Base-by-base conservation (phyloP, 31 red algal genomes). In the Asparagopsis taxiformis region DNA sequence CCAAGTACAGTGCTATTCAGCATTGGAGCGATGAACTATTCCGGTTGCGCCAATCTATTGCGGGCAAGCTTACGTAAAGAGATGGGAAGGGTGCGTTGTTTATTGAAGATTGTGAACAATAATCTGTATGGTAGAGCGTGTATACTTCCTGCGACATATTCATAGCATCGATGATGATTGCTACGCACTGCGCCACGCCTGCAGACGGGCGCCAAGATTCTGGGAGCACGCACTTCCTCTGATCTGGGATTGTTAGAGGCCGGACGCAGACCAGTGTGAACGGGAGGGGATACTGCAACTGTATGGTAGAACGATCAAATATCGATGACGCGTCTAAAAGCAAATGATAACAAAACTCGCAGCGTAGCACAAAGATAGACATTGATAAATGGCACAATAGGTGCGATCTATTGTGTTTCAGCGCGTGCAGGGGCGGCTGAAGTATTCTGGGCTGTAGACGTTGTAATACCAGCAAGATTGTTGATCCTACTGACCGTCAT, bases 401-500 rank as follows among this genome's bases (percentile, higher is more conserved):
- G 13, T 46, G 13, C 41, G 6, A 13, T 46, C 41, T 46, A 46
- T 46, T 46, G 41, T 46, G 41, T 13, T 6, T 46, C 41, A 46
- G 41, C 8, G 8, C 8, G 41, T 6, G 41, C 41, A n/a, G n/a
- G n/a, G n/a, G n/a, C n/a, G 13, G 41, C 41, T 6, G 8, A 6
- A 13, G 41, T 46, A 46, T 6, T 6, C 6, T 13, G 13, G 2
- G 65, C 79, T 16, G 36, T 49, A 30, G 85, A 7, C 16, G 67
- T 1, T 36, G 34, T 79, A 46, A 46, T 46, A 46, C 41, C 41
- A 15, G 68, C 74, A 37, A 89, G 55, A 19, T 79, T 64, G 26
- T 79, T 80, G 33, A 94, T 82, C 43, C 79, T 61, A 11, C 79
- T 55, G 69, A 94, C 79, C 41, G 91, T 88, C 59, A 94, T 80